Conservation (phyloP, 2,329 filamentous ascomycete species). For the Pseudogymnoascus sp. region DNA sequence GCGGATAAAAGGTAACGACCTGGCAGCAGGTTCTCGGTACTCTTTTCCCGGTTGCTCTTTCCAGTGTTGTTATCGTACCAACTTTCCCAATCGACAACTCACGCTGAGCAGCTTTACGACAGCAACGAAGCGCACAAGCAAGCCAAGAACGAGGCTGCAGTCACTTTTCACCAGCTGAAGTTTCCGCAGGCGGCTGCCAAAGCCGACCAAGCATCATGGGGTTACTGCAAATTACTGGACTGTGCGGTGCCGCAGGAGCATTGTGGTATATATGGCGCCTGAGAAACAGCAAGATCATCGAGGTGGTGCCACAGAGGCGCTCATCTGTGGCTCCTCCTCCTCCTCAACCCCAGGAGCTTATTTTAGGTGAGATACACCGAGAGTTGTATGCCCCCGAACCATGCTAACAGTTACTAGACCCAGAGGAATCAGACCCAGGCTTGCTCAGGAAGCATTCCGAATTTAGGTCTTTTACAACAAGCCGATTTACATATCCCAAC, state of each 20-base stretch:
- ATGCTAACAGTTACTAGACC: conserved; percentile 16
- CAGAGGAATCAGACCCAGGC: conserved; percentile 52
- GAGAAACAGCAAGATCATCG: neutral
- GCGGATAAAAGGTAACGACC: conserved; percentile 5
- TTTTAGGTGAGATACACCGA: neutral
- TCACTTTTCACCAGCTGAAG: neutral
- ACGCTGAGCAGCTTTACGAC: neutral
- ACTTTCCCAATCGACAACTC: neutral
- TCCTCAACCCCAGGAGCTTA: neutral
- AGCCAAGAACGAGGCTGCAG: neutral
- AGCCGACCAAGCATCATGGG: neutral
- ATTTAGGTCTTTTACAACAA: conserved; percentile 64
- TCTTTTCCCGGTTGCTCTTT: neutral
- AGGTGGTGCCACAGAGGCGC: neutral
- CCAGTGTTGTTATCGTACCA: neutral
- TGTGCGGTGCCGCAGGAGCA: neutral
- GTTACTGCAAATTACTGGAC: conserved; percentile 1
- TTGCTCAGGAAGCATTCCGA: conserved; percentile 70
- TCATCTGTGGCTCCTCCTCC: neutral
- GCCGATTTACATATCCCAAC: conserved; percentile 57
- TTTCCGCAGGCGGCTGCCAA: neutral
- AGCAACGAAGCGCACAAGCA: neutral
- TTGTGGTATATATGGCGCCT: conserved; percentile 3
- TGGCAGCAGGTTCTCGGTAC: neutral
- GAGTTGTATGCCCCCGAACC: neutral